phyloP scores from a whole-genome alignment of 345 rosid species.

The Triadica sebifera region DNA sequence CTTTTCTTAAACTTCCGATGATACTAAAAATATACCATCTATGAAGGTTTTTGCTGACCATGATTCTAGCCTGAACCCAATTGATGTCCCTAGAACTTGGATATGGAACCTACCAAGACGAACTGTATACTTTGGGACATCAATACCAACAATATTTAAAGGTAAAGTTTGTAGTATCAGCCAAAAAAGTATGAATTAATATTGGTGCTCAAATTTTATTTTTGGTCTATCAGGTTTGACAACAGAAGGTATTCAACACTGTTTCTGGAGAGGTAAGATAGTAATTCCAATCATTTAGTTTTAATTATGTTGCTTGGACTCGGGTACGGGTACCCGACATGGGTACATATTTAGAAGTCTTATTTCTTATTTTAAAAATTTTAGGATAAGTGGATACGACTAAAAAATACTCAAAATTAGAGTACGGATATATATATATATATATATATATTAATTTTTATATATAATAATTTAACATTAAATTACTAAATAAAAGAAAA shows the following conservation, averaged over 20 bases:
- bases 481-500: too few relatives aligned
- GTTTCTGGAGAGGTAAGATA: slow-evolving; percentile 89
- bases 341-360: too few relatives aligned
- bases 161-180: slow-evolving; percentile 10
- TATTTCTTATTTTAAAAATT: too few relatives aligned
- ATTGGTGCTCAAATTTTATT: not conserved
- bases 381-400: too few relatives aligned
- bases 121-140: slow-evolving; percentile 33
- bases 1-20: too few relatives aligned
- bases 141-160: slow-evolving; percentile 30
- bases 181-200: too few relatives aligned
- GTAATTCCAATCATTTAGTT: not conserved
- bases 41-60: slow-evolving; percentile 39
- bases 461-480: too few relatives aligned
- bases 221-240: slow-evolving; percentile 53
- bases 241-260: slow-evolving; percentile 78
- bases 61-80: slow-evolving; percentile 29
- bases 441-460: too few relatives aligned
- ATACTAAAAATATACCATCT: not conserved
- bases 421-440: too few relatives aligned
- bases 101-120: slow-evolving; percentile 28
- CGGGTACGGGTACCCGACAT: too few relatives aligned
- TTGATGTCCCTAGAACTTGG: slow-evolving; percentile 27
- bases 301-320: too few relatives aligned
- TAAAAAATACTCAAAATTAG: too few relatives aligned